Evolutionary conservation across 2,329 filamentous ascomycete species (phyloP).

Genomic region (Pezicula rhizophila): DNA sequence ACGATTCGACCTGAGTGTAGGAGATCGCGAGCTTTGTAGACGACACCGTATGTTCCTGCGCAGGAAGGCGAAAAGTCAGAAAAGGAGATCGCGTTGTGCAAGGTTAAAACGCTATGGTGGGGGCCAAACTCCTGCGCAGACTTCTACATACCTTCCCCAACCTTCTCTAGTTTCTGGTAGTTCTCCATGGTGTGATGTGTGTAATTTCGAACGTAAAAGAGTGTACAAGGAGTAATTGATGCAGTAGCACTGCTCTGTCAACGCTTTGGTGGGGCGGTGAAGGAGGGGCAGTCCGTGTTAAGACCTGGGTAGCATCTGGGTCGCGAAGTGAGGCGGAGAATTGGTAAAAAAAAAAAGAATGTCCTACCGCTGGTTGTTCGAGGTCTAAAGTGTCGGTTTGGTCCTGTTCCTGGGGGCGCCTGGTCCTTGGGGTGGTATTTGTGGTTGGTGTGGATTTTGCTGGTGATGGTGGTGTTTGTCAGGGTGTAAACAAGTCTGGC

Average conservation of each 20-base stretch:
- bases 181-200: slow-evolving; percentile 65
- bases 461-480: slow-evolving; percentile 1
- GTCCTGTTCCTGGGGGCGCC: slow-evolving; percentile 8
- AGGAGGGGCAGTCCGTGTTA: slow-evolving; percentile 23
- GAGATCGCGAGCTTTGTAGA: slow-evolving; percentile 89
- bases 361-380: slow-evolving; percentile 1
- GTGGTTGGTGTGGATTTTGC: slow-evolving; percentile 8
- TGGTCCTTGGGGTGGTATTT: slow-evolving; percentile 7
- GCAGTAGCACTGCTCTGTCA: slow-evolving; percentile 22
- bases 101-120: background rate
- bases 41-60: slow-evolving; percentile 85
- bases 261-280: slow-evolving; percentile 24
- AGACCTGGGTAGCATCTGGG: slow-evolving; percentile 15
- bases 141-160: slow-evolving; percentile 72
- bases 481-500: slow-evolving; percentile 8
- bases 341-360: background rate
- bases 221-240: slow-evolving; percentile 21
- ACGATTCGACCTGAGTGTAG: slow-evolving; percentile 78
- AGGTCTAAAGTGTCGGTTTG: slow-evolving; percentile 5
- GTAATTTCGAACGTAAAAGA: slow-evolving; percentile 17
- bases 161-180: slow-evolving; percentile 95
- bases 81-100: slow-evolving; percentile 1
- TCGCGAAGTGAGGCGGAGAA: slow-evolving; percentile 3
- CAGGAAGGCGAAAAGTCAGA: slow-evolving; percentile 11
- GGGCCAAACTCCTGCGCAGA: slow-evolving; percentile 2